Conservation (phyloP, 2,329 filamentous ascomycete species). For the Ophiostoma angusticollis region DNA sequence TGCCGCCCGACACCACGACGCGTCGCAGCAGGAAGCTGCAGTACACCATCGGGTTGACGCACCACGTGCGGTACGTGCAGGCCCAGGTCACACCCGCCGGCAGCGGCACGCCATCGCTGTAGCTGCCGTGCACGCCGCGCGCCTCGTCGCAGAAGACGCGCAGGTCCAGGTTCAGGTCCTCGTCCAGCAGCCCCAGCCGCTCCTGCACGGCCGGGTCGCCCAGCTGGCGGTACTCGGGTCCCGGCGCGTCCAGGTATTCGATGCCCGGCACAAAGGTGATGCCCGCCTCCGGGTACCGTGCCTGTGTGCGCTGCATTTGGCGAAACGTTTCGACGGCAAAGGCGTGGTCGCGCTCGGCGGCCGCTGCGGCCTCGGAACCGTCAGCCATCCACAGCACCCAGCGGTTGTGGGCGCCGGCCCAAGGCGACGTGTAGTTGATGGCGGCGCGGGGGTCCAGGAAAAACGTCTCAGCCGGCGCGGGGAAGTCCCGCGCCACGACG, state of each 20-base stretch:
- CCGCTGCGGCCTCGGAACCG: constrained; percentile 14
- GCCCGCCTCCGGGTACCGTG: constrained; percentile 26
- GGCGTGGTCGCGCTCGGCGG: constrained; percentile 27
- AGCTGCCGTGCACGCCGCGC: too few relatives aligned
- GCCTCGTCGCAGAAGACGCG: constrained; percentile 18
- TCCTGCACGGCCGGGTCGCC: constrained; percentile 19
- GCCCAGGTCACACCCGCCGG: constrained; percentile 31
- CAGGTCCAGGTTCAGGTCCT: constrained; percentile 26
- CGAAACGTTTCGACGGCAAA: constrained; percentile 30
- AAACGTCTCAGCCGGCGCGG: constrained; percentile 30
- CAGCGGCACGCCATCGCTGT: too few relatives aligned
- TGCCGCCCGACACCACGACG: constrained; percentile 26
- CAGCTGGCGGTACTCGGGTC: constrained; percentile 23
- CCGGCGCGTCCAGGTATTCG: constrained; percentile 38
- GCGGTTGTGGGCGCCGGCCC: constrained; percentile 44
- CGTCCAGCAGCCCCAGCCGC: constrained; percentile 18
- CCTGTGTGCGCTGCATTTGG: constrained; percentile 26
- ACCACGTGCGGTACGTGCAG: constrained; percentile 41
- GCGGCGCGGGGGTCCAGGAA: constrained; percentile 24
- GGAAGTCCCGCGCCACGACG: constrained; percentile 34
- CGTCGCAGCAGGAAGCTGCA: constrained; percentile 33
- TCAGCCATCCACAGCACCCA: constrained; percentile 29
- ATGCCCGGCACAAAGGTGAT: constrained; percentile 36
- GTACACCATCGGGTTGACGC: constrained; percentile 42
- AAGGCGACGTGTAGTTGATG: constrained; percentile 44